Base-by-base conservation (phyloP, 1,284 basidiomycete genomes). In the Microbotryum lychnidis-dioicae region DNA sequence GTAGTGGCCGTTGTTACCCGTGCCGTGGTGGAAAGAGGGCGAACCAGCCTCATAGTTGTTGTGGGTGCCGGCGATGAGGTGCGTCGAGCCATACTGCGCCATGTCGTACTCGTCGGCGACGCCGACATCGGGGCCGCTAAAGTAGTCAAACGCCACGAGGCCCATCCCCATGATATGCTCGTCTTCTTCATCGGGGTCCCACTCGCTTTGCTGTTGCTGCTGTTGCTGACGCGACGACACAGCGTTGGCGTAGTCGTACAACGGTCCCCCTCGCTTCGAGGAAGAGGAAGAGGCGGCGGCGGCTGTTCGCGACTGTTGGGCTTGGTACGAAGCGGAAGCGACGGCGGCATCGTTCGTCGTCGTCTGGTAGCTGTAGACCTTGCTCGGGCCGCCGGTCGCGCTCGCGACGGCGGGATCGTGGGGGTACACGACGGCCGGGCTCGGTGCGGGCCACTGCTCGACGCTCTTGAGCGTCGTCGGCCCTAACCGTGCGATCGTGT, bases 401-500 rank as follows among this genome's bases (percentile, higher is more conserved):
- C 31, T 29, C 3, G 47, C 46, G 21, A 44, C 65, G 29, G 42
- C 50, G 21, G 72, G 71, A 23, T 74, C 69, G 8, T 71, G 69
- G 6, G 72, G 71, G 73, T 91, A 91, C 4, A 89, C 84, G 64
- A 90, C 80, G 21, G 77, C 76, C 4, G 80, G 78, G n/a, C 71
- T 73, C 3, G 76, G 75, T 12, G 76, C 71, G 4, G 76, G 76
- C 64, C 77, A 74, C 8, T 72, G 61, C 23, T 79, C 77, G 51
- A 75, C 73, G 4, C 88, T 90, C 79, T 97, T 98, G 70, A 98
- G 81, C 51, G 89, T 82, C 1, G 94, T 93, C 1, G 94, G 94
- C 0, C 92, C 87, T 66, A 98, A 93, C 52, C 91, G 87, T 16
- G 91, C 92, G 66, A 97, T 98, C 6, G 91, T 94, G 65, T 71